phyloP scores from a whole-genome alignment of 768 basidiomycete genomes.

The Tulasnella sp. region DNA sequence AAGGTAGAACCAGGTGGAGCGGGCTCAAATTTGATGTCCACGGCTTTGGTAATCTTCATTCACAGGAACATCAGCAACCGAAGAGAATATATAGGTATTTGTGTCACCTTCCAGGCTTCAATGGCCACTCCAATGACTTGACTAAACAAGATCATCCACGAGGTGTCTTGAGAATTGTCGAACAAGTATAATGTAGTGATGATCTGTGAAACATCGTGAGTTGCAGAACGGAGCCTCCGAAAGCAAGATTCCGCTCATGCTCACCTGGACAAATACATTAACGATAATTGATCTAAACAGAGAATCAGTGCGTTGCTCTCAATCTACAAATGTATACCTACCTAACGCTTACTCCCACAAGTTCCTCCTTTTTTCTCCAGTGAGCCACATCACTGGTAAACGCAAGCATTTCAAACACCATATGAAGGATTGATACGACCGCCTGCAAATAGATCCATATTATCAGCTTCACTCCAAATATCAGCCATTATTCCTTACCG shows the following conservation, averaged over 20 bases:
- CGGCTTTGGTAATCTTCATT: slow-evolving; percentile 69
- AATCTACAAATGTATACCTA: slow-evolving; percentile 32
- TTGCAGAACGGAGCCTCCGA: too few species aligned
- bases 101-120: slow-evolving; percentile 84
- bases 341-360: slow-evolving; percentile 91
- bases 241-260: background rate
- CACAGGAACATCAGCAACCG: background rate
- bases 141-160: slow-evolving; percentile 92
- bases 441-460: too few species aligned
- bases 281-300: slow-evolving; percentile 51
- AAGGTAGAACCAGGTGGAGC: slow-evolving; percentile 50
- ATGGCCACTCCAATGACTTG: slow-evolving; percentile 70
- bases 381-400: slow-evolving; percentile 93
- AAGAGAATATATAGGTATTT: background rate
- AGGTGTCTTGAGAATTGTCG: slow-evolving; percentile 90
- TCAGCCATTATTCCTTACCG: too few species aligned
- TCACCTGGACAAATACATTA: slow-evolving; percentile 64
- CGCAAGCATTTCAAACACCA: slow-evolving; percentile 43
- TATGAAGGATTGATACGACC: slow-evolving; percentile 75
- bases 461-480: too few species aligned
- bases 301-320: slow-evolving; percentile 9
- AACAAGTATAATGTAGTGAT: slow-evolving; percentile 86
- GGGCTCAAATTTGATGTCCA: slow-evolving; percentile 62
- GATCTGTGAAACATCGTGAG: slow-evolving; percentile 30
- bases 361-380: slow-evolving; percentile 88